A percentile compares a stretch with the other conserved stretches of the same genome.
Evolutionary conservation across 129 eudicot species (phyloP).

Genomic region (Saposhnikovia divaricata): DNA sequence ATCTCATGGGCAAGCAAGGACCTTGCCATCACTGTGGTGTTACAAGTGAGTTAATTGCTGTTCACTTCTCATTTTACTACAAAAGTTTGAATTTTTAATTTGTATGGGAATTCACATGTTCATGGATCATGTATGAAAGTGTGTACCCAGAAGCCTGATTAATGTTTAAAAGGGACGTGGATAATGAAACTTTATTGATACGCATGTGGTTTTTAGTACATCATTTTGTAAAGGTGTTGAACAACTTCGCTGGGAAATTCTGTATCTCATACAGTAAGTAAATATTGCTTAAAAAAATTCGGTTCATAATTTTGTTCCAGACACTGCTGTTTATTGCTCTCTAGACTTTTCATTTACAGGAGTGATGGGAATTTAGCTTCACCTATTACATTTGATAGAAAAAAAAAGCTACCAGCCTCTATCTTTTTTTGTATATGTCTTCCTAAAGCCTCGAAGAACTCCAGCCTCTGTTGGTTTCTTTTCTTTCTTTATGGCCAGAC

Average conservation of each 20-base stretch:
- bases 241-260: too few relatives aligned
- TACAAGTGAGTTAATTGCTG: constrained; percentile 80
- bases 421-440: background rate
- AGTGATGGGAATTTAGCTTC: constrained; percentile 5
- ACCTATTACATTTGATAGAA: constrained; percentile 4
- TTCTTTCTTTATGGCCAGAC: too few relatives aligned
- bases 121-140: background rate
- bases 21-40: constrained; percentile 99
- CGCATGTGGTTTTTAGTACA: too few relatives aligned
- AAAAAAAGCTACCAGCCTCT: background rate
- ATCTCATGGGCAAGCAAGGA: constrained; percentile 63
- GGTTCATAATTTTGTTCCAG: background rate
- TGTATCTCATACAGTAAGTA: too few relatives aligned
- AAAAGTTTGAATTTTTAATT: constrained; percentile 21
- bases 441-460: background rate
- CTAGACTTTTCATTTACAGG: constrained; percentile 12
- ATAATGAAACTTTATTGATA: too few relatives aligned
- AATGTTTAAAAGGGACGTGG: too few relatives aligned
- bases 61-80: constrained; percentile 7
- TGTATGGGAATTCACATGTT: constrained; percentile 20
- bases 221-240: constrained; percentile 15
- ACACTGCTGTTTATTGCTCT: constrained; percentile 7
- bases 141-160: too few relatives aligned
- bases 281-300: too few relatives aligned
- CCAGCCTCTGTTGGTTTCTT: background rate